Base-by-base conservation (phyloP, 495 filamentous ascomycete species). In the Pseudevernia furfuracea region DNA sequence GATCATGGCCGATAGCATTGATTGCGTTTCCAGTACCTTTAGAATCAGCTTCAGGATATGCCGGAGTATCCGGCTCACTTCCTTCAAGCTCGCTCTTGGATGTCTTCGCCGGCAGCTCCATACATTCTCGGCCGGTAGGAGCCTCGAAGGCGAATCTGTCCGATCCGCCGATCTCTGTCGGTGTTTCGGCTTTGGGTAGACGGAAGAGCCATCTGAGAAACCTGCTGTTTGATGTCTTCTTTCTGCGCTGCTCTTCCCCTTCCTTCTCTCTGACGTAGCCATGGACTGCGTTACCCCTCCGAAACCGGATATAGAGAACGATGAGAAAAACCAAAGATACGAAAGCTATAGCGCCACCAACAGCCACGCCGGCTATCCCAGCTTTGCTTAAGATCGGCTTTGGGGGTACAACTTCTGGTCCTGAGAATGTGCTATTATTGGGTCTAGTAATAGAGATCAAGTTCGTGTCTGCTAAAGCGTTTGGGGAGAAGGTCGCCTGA, bases 401-500 rank as follows among this genome's bases (percentile, higher is more conserved):
- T 12, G 21, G n/a, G 36, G n/a, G 11, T 28, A 21, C 46, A 25
- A 53, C 49, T 53, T 53, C 25, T 55, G 72, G 74, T 6, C 72
- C 68, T 21, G 75, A 73, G 53, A 79, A 80, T 1, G 78, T 77
- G 62, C 77, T 84, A 62, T 79, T 77, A 5, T 71, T 67, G 6
- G 76, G 76, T 38, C 71, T 71, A 21, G 74, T 68, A 60, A 87
- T 85, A 21, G 73, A 68, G 60, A 82, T 70, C 43, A 89, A 72
- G 39, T 78, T 72, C 19, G 73, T 76, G 62, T 79, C 78, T n/a
- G 60, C 70, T 34, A 76, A 46, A 9, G 77, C 74, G 37, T 80
- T 75, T 14, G 74, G 66, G 25, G 77, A 76, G 65, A 84, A 86
- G 30, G 73, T 74, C 12, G 84, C 83, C 66, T 85, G 79, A 61